A percentile compares a stretch with the other conserved stretches of the same genome.
These are phyloP conservation scores for Typha latifolia DNA, from an alignment of 176 grass and related monocot species.

Conservation along the genomic window DNA sequence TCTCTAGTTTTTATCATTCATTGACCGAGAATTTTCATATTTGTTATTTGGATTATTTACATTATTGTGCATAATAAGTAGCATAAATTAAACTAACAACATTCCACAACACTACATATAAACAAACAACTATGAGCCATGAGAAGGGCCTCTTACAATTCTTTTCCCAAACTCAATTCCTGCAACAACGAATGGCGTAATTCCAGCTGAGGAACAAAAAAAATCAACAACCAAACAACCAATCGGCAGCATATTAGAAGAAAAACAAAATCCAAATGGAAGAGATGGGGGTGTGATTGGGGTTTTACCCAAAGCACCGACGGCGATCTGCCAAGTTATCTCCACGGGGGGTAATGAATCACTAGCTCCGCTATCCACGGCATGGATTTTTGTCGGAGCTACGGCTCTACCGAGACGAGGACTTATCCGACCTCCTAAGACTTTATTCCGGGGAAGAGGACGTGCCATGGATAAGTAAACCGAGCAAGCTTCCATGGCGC, in stretches of 20 bases:
- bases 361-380: conserved; percentile 19
- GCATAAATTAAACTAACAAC: too few relatives aligned
- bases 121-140: not conserved
- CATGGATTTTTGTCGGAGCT: conserved; percentile 8
- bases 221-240: not conserved
- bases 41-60: too few relatives aligned
- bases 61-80: too few relatives aligned
- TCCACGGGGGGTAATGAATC: conserved; percentile 38
- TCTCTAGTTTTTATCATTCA: too few relatives aligned
- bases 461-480: too few relatives aligned
- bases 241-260: not conserved
- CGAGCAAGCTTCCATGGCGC: too few relatives aligned
- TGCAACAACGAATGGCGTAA: conserved; percentile 65
- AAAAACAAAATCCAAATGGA: not conserved
- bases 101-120: too few relatives aligned
- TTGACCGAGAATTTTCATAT: too few relatives aligned
- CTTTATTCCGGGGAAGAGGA: too few relatives aligned
- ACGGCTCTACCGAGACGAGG: not conserved
- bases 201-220: conserved; percentile 51
- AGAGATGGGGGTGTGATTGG: not conserved
- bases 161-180: conserved; percentile 85
- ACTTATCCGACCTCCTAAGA: too few relatives aligned
- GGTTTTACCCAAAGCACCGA: conserved; percentile 52
- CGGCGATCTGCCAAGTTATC: conserved; percentile 88
- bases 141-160: conserved; percentile 47